phyloP scores from a whole-genome alignment of 768 basidiomycete species.

The Coprinopsis strossmayeri region DNA sequence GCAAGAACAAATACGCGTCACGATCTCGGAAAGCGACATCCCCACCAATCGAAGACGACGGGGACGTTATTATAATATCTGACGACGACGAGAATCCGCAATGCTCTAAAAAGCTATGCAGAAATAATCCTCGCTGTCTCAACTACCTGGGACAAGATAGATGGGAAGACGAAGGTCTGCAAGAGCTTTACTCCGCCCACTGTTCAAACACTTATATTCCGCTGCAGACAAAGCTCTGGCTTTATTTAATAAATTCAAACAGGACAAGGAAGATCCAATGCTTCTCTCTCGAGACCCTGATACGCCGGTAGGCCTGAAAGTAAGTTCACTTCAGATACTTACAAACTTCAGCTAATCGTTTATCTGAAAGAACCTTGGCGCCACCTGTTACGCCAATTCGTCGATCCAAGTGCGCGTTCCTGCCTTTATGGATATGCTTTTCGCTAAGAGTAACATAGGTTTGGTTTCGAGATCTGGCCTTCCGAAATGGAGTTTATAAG shows the following conservation, averaged over 20 bases:
- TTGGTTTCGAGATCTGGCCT: slow-evolving; percentile 84
- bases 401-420: slow-evolving; percentile 67
- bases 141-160: slow-evolving; percentile 81
- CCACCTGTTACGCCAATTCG: slow-evolving; percentile 95
- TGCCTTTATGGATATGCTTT: background rate
- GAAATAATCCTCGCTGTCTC: slow-evolving; percentile 74
- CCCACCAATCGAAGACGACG: slow-evolving; percentile 51
- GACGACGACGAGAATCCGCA: slow-evolving; percentile 47
- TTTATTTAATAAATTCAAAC: slow-evolving; percentile 41
- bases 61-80: slow-evolving; percentile 64
- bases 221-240: slow-evolving; percentile 3
- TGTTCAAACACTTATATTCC: background rate
- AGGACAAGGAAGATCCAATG: slow-evolving; percentile 51
- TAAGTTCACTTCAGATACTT: too few species aligned
- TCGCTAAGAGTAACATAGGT: slow-evolving; percentile 41
- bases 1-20: slow-evolving; percentile 47
- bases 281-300: slow-evolving; percentile 41
- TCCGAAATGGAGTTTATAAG: slow-evolving; percentile 77
- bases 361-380: slow-evolving; percentile 75
- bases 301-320: slow-evolving; percentile 74
- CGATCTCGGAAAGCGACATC: slow-evolving; percentile 12
- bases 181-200: background rate
- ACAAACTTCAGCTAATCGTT: too few species aligned
- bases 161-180: slow-evolving; percentile 69
- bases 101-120: slow-evolving; percentile 64